These are phyloP conservation scores for Phylloporus sp. DNA, from an alignment of 1,284 basidiomycete species.

Conservation along the genomic window DNA sequence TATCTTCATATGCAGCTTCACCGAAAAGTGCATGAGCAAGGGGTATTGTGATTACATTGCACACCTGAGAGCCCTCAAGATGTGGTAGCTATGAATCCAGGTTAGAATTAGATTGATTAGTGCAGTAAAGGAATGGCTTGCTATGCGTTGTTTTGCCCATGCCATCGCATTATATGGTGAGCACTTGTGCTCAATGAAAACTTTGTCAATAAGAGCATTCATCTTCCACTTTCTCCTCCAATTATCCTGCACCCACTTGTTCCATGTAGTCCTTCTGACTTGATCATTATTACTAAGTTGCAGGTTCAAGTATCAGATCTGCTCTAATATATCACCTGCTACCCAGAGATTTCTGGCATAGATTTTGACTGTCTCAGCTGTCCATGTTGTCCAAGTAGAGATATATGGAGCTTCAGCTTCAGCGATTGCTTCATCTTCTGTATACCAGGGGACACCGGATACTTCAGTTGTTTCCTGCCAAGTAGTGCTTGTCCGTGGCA, in stretches of 20 bases:
- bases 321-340: neutral
- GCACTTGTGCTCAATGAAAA: neutral
- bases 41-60: neutral
- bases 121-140: neutral
- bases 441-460: neutral
- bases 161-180: neutral
- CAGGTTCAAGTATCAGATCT: neutral
- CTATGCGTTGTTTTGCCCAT: neutral
- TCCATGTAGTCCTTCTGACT: neutral
- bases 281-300: neutral
- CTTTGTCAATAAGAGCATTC: neutral
- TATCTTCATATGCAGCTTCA: neutral
- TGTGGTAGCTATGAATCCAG: neutral
- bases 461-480: neutral
- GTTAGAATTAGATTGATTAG: neutral
- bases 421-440: neutral
- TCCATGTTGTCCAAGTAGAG: neutral
- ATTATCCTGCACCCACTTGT: neutral
- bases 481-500: neutral
- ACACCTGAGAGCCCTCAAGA: neutral
- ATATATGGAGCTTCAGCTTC: neutral
- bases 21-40: neutral
- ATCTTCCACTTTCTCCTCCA: neutral
- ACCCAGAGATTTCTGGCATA: neutral
- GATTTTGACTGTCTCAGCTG: neutral